These are phyloP conservation scores for Euphorbia celastroides DNA, from an alignment of 441 rosid genomes.

Conservation along the genomic window DNA sequence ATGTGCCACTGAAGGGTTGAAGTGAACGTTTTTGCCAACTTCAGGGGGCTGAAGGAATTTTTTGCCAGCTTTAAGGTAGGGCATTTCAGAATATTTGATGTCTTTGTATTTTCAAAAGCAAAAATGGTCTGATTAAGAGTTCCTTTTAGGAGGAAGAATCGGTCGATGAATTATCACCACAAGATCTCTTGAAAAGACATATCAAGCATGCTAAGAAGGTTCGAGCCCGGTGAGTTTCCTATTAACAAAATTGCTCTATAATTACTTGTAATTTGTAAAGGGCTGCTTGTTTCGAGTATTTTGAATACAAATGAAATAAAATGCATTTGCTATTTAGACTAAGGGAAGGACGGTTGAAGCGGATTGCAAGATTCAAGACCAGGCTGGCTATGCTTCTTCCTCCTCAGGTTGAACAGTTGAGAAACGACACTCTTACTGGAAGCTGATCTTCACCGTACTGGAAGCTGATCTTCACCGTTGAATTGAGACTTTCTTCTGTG, in stretches of 20 bases:
- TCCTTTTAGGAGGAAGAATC: slow-evolving; percentile 46
- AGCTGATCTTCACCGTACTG: slow-evolving; percentile 27
- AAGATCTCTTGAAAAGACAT: slow-evolving; percentile 70
- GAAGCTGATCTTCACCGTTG: not conserved
- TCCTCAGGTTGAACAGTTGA: slow-evolving; percentile 57
- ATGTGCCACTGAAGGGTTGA: too few relatives aligned
- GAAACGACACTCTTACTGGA: slow-evolving; percentile 38
- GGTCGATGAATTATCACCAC: slow-evolving; percentile 44
- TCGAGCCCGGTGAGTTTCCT: slow-evolving; percentile 53
- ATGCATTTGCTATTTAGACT: slow-evolving; percentile 36
- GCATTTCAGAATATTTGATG: too few relatives aligned
- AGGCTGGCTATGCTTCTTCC: slow-evolving; percentile 87
- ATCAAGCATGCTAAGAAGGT: slow-evolving; percentile 70
- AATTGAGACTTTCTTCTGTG: not conserved
- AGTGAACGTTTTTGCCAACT: too few relatives aligned
- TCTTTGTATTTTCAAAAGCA: not conserved
- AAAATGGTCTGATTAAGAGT: not conserved
- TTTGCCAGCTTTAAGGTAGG: too few relatives aligned
- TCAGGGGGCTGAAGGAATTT: too few relatives aligned
- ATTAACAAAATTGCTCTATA: not conserved
- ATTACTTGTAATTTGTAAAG: not conserved
- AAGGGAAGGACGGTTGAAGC: slow-evolving; percentile 55
- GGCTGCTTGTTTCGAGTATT: not conserved
- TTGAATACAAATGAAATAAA: not conserved
- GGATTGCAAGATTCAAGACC: slow-evolving; percentile 74